Conservation (phyloP, 345 rosid species). For the Hirschfeldia incana region DNA sequence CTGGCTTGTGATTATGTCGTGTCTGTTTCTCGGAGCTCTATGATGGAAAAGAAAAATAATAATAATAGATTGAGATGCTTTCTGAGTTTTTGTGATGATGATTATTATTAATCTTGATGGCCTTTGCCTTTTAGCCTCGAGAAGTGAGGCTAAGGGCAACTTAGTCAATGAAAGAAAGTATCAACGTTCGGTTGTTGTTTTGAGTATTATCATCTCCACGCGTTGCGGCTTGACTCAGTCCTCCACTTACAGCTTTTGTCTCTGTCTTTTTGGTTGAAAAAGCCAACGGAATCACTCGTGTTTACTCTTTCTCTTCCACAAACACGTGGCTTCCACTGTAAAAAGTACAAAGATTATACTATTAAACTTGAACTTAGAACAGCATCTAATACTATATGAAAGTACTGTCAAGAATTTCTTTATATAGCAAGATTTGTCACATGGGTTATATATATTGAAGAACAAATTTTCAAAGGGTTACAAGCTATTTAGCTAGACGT, state of each 20-base stretch:
- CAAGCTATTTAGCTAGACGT: background rate
- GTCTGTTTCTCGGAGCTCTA: constrained; percentile 19
- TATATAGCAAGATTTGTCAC: background rate
- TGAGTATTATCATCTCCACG: constrained; percentile 22
- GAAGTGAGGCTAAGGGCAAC: constrained; percentile 2
- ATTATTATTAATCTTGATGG: background rate
- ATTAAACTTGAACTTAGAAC: background rate
- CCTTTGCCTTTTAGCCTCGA: constrained; percentile 2
- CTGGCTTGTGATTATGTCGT: constrained; percentile 4
- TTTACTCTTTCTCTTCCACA: constrained; percentile 2
- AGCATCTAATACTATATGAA: background rate
- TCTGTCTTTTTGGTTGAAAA: constrained; percentile 22
- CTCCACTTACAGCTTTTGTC: constrained; percentile 19
- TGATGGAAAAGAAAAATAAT: background rate
- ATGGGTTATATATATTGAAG: background rate
- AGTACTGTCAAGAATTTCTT: background rate
- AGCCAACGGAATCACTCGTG: constrained; percentile 19
- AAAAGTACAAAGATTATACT: background rate
- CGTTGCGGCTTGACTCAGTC: constrained; percentile 38
- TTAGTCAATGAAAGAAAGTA: constrained; percentile 24
- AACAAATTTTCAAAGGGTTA: background rate
- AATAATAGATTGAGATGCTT: background rate
- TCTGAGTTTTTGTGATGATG: background rate
- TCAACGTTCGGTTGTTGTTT: constrained; percentile 27
- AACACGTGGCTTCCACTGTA: constrained; percentile 32